Base-by-base conservation (phyloP, 805 yeast genomes). In the Millerozyma acaciae region DNA sequence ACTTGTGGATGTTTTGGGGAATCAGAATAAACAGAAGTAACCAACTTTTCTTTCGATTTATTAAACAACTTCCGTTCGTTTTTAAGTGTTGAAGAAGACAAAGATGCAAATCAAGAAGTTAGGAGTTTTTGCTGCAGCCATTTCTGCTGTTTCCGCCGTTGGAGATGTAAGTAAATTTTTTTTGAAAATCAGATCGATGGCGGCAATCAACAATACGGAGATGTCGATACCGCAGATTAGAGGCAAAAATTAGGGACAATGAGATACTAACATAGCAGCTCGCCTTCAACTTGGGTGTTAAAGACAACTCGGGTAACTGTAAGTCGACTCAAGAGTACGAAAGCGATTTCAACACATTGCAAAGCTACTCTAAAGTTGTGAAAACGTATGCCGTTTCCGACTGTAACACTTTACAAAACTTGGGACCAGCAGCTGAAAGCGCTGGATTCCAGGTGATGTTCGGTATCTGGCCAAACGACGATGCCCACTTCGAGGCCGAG, bases 401-500 rank as follows among this genome's bases (percentile, higher is more conserved):
- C 62, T 90, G 97, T 73, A 80, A 88, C 74, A 84, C 96, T 38
- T 72, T 90, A 54, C 76, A 82, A 65, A 70, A 70, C 52, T 68
- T 90, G 45, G 95, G 88, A 36, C 96, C 96, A 29, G 96, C 86
- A 41, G 87, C 85, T 34, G 89, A 81, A 54, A 65, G 67, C 37
- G 80, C 78, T 45, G 86, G 88, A 38, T 84, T 88, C 74, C 71
- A 77, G 49, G 58, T 84, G 28, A 76, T 86, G 59, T 67, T 86
- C 27, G 97, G 97, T 59, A 74, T 90, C 48, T 90, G 97, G 97
- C 97, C 97, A 60, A 86, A 73, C 34, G 95, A 87, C 54, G 86
- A 79, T 33, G 60, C 80, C 33, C 94, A 86, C 61, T 89, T 74
- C 57, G 63, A 60, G 28, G 79, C 72, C 8, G 97, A 90, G 68